These are phyloP conservation scores for Prototheca wickerhamii DNA, from an alignment of 163 green algal species.

Conservation along the genomic window DNA sequence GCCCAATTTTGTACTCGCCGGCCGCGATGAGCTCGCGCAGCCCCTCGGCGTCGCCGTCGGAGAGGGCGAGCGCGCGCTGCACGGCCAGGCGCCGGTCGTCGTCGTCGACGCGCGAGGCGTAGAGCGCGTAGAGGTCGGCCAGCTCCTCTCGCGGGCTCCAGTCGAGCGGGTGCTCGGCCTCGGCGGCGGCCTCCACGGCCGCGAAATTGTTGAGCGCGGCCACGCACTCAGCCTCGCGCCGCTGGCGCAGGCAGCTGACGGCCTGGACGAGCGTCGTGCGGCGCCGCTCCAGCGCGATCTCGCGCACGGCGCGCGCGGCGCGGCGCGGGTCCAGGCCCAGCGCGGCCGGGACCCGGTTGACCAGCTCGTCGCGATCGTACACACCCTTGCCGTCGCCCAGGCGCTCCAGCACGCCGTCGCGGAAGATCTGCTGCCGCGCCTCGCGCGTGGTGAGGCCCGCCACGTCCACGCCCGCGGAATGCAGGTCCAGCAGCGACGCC, in stretches of 20 bases:
- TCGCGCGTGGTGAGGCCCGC: constrained; percentile 45
- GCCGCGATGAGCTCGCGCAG: constrained; percentile 25
- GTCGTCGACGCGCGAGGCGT: constrained; percentile 27
- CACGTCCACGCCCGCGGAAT: constrained; percentile 61
- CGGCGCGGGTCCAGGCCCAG: constrained; percentile 63
- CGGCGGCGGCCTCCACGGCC: constrained; percentile 35
- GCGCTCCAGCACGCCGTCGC: constrained; percentile 36
- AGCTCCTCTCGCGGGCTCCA: constrained; percentile 45
- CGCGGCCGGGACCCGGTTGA: constrained; percentile 52
- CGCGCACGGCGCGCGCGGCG: constrained; percentile 44
- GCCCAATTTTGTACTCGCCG: constrained; percentile 31
- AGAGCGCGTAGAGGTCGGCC: constrained; percentile 43
- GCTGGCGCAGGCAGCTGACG: constrained; percentile 42
- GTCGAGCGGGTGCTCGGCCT: constrained; percentile 21
- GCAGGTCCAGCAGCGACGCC: constrained; percentile 57
- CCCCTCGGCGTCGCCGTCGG: constrained; percentile 21
- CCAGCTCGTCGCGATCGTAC: constrained; percentile 53
- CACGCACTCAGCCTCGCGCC: constrained; percentile 32
- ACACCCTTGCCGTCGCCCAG: constrained; percentile 54
- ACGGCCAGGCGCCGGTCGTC: constrained; percentile 34
- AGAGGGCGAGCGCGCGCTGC: constrained; percentile 33
- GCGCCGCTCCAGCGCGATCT: constrained; percentile 41
- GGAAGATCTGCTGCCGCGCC: constrained; percentile 54
- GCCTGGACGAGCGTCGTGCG: constrained; percentile 41
- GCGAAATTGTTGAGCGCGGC: constrained; percentile 55